These are phyloP conservation scores for Ogataea nitratoaversa DNA, from an alignment of 805 yeast genomes.

Conservation along the genomic window DNA sequence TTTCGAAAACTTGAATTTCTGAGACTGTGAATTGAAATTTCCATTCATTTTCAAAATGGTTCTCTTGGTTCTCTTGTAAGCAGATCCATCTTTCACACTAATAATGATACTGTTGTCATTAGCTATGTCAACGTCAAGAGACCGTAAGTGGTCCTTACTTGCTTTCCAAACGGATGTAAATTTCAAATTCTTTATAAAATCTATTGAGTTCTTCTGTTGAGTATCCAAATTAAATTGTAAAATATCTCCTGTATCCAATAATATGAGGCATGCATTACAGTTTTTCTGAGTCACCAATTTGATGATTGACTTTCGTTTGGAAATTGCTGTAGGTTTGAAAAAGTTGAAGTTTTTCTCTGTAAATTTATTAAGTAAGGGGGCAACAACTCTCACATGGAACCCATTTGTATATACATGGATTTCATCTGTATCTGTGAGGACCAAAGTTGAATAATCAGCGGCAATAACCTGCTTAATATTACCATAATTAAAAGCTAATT, in stretches of 20 bases:
- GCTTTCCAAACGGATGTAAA: slow-evolving; percentile 61
- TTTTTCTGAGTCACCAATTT: slow-evolving; percentile 35
- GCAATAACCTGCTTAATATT: slow-evolving; percentile 54
- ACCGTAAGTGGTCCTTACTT: slow-evolving; percentile 49
- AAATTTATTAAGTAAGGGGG: slow-evolving; percentile 29
- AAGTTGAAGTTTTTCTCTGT: slow-evolving; percentile 45
- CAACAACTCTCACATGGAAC: slow-evolving; percentile 47
- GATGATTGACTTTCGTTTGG: slow-evolving; percentile 34
- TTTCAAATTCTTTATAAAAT: slow-evolving; percentile 39
- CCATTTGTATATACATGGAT: slow-evolving; percentile 59
- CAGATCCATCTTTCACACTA: slow-evolving; percentile 67
- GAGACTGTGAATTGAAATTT: slow-evolving; percentile 9
- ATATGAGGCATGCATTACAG: slow-evolving; percentile 40
- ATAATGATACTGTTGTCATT: slow-evolving; percentile 66
- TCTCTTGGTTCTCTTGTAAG: slow-evolving; percentile 42
- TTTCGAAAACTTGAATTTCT: slow-evolving; percentile 48
- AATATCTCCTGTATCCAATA: slow-evolving; percentile 60
- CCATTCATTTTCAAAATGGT: slow-evolving; percentile 23
- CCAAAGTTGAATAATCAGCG: slow-evolving; percentile 65
- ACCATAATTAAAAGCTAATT: slow-evolving; percentile 40
- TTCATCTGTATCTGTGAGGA: slow-evolving; percentile 53
- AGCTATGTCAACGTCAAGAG: slow-evolving; percentile 63
- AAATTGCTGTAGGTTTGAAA: slow-evolving; percentile 49
- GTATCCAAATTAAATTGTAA: slow-evolving; percentile 33
- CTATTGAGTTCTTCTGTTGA: slow-evolving; percentile 28